Percentiles rank a stretch among this genome's conserved stretches.
phyloP scores from a whole-genome alignment of 139 green algal species.

The Ulvella scutata region DNA sequence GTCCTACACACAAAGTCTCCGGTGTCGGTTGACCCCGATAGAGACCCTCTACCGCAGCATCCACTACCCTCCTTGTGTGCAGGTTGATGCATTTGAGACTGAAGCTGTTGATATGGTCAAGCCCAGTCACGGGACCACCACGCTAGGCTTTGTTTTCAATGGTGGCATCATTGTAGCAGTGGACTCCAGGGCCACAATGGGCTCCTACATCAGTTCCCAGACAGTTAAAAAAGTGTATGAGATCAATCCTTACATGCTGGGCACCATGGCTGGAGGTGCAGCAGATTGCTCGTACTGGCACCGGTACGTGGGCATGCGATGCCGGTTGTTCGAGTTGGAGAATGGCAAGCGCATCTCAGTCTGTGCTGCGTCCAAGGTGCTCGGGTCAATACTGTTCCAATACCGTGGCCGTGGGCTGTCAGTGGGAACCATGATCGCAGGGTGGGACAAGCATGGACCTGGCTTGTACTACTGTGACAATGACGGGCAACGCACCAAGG shows the following conservation, averaged over 20 bases:
- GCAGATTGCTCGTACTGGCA: slow-evolving; percentile 98
- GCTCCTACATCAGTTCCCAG: slow-evolving; percentile 95
- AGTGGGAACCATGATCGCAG: slow-evolving; percentile 97
- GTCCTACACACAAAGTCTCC: no score
- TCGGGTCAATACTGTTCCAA: slow-evolving; percentile 95
- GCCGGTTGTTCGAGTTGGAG: slow-evolving; percentile 90
- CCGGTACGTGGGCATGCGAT: slow-evolving; percentile 87
- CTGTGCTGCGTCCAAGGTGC: slow-evolving; percentile 86
- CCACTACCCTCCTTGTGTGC: slow-evolving; percentile 18
- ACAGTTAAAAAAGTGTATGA: slow-evolving; percentile 98
- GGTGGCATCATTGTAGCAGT: slow-evolving; percentile 92
- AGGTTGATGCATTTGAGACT: slow-evolving; percentile 87
- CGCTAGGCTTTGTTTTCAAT: slow-evolving; percentile 95
- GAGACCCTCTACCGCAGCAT: no score
- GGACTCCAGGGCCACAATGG: slow-evolving; percentile 90
- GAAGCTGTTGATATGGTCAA: slow-evolving; percentile 93
- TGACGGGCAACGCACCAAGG: slow-evolving; percentile 86
- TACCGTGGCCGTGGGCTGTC: slow-evolving; percentile 94
- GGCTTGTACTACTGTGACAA: slow-evolving; percentile 96
- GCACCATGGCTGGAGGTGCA: slow-evolving; percentile 96
- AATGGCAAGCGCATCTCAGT: slow-evolving; percentile 93
- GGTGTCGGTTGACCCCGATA: no score
- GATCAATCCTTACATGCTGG: slow-evolving; percentile 96
- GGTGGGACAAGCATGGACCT: slow-evolving; percentile 71
- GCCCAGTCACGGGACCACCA: slow-evolving; percentile 94